Percentiles rank a stretch among this genome's conserved stretches.
phyloP scores from a whole-genome alignment of 306 rosid species.

The Cercis canadensis region DNA sequence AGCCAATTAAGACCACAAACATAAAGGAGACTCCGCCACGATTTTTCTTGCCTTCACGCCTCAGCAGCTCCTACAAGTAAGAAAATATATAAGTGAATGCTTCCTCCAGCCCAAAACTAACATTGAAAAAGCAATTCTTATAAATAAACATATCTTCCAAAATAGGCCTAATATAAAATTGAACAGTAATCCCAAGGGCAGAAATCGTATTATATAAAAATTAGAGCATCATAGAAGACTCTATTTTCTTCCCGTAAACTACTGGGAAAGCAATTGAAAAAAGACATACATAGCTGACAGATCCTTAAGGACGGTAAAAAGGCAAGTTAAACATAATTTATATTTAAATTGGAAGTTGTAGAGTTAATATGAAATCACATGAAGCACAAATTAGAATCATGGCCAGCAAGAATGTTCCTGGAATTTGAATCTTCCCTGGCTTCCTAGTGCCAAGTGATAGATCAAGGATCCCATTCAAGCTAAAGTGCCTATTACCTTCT shows the following conservation, averaged over 20 bases:
- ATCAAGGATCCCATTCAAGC: neutral
- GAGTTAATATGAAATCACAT: conserved; percentile 25
- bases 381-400: neutral
- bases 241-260: conserved; percentile 2
- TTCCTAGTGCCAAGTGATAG: conserved; percentile 9
- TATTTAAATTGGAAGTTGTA: too few species aligned
- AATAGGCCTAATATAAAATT: conserved; percentile 1
- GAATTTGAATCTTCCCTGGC: neutral
- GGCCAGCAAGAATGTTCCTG: neutral
- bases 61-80: conserved; percentile 78
- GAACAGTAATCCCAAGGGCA: neutral
- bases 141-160: neutral
- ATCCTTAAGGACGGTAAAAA: neutral
- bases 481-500: conserved; percentile 1
- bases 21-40: conserved; percentile 69
- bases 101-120: conserved; percentile 23
- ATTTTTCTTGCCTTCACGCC: conserved; percentile 65
- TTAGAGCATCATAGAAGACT: neutral
- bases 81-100: conserved; percentile 21
- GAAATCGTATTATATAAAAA: neutral
- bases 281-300: neutral
- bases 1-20: conserved; percentile 63
- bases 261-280: conserved; percentile 2
- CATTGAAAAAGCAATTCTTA: conserved; percentile 11
- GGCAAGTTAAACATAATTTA: too few species aligned